Conservation (phyloP, 176 grass and related monocot species). For the Zea luxurians region DNA sequence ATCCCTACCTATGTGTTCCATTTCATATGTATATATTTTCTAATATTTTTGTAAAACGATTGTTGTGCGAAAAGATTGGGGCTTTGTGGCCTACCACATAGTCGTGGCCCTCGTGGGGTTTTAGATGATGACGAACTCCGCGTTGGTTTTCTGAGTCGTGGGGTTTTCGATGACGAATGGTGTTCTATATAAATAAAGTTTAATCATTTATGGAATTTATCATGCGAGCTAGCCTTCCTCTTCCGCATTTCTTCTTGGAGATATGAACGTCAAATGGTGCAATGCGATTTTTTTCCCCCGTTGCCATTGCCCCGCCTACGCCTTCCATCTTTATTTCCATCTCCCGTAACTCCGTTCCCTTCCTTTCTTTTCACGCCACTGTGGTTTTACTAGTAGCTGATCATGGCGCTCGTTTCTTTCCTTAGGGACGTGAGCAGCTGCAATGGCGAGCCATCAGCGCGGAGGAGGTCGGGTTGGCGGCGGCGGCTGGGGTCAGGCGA, state of each 20-base stretch:
- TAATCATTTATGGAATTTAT: neutral
- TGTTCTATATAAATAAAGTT: neutral
- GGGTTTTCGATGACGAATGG: neutral
- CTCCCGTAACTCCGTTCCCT: too few relatives aligned
- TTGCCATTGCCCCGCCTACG: neutral
- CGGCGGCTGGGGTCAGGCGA: neutral
- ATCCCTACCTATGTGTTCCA: too few relatives aligned
- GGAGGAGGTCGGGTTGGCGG: neutral
- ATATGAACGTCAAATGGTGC: neutral
- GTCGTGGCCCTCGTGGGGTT: neutral
- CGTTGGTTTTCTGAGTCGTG: neutral
- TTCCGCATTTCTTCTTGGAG: neutral
- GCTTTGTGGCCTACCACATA: neutral
- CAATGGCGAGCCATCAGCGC: constrained; percentile 23
- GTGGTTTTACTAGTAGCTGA: neutral
- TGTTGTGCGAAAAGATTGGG: neutral
- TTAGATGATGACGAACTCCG: neutral
- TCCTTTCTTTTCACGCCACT: neutral
- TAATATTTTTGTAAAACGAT: too few relatives aligned
- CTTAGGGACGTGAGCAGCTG: neutral
- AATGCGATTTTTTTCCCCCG: neutral
- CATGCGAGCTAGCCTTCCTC: too few relatives aligned
- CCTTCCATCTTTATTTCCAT: neutral
- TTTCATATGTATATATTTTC: too few relatives aligned
- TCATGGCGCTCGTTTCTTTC: neutral